Base-by-base conservation (phyloP, 2,329 filamentous ascomycete species). In the Phialemonium atrogriseum region DNA sequence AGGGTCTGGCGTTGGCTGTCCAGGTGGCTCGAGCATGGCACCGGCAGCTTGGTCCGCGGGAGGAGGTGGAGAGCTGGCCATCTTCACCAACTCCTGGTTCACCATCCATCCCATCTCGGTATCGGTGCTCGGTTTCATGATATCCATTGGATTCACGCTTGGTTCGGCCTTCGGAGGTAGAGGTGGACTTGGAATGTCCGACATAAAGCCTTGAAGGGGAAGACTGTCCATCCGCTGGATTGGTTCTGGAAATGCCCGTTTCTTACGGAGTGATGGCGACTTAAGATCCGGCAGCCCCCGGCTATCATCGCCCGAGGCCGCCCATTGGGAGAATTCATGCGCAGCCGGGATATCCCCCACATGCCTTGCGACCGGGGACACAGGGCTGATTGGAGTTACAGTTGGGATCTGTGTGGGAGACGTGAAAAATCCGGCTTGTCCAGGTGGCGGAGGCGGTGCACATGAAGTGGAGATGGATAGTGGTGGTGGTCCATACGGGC, bases 121-220 rank as follows among this genome's bases (percentile, higher is more conserved):
- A 7, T 46, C 42, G 23, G 54, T 60, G 10, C 53, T 56, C 0
- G 58, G 56, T 5, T 59, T 62, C 68, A 70, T 70, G 18, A 72
- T 62, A 29, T 69, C 64, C 60, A 69, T 69, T 1, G 68, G 68
- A 24, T 70, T 71, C 8, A 68, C 66, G 4, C 66, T 71, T 7
- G 43, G 44, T 6, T 39, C 41, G n/a, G 27, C 25, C 27, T 23
- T 35, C n/a, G 38, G 34, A 9, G 43, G 37, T 11, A 41, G 31
- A 24, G 40, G 35, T 5, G 42, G 35, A 24, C 40, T 45, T 17
- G 41, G 41, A n/a, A 50, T 39, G 24, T 50, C 47, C 2, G 44
- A 33, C 21, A 48, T 42, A 17, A 50, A 46, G 15, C 38, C 38
- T 7, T 43, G 45, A 9, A 37, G 36, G 5, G 46, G 44, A 5